Conservation (phyloP, 192 early-diverging fungal genomes). For the Coemansia umbellata region DNA sequence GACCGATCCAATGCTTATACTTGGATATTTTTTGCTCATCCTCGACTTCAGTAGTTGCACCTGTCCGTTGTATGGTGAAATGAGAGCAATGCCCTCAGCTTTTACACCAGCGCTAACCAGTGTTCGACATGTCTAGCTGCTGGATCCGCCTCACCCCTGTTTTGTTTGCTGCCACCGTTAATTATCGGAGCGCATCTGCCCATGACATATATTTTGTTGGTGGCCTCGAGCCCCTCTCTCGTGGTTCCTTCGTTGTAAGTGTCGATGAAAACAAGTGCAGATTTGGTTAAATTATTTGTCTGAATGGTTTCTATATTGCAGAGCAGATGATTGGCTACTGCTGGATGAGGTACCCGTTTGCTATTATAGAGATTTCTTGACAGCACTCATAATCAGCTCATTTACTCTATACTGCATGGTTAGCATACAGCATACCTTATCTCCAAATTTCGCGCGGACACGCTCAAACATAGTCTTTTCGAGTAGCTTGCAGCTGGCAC, state of each 20-base stretch:
- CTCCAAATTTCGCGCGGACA: not conserved
- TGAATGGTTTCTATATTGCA: not conserved
- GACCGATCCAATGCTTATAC: slow-evolving; percentile 71
- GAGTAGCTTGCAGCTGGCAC: not conserved
- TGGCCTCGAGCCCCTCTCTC: not conserved
- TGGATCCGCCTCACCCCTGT: slow-evolving; percentile 66
- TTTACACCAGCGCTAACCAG: slow-evolving; percentile 59
- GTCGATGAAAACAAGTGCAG: slow-evolving; percentile 5
- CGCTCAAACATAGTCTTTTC: slow-evolving; percentile 5
- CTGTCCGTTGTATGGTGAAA: slow-evolving; percentile 77
- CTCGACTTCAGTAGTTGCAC: slow-evolving; percentile 45
- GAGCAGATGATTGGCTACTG: not conserved
- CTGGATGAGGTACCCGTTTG: not conserved
- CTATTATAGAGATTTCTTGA: not conserved
- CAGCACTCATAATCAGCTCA: not conserved
- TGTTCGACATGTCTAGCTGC: slow-evolving; percentile 57
- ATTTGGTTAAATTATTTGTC: not conserved
- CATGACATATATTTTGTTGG: not conserved
- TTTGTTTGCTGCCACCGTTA: slow-evolving; percentile 56
- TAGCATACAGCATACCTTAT: not conserved
- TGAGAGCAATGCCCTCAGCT: slow-evolving; percentile 67
- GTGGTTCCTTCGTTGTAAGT: not conserved
- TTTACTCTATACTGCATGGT: slow-evolving; percentile 5
- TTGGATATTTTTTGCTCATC: slow-evolving; percentile 52
- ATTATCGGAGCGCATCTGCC: not conserved